Percentiles rank a stretch among this genome's conserved stretches.
These are phyloP conservation scores for Backusella parvicylindrica DNA, from an alignment of 192 early-diverging fungal genomes.

Conservation along the genomic window DNA sequence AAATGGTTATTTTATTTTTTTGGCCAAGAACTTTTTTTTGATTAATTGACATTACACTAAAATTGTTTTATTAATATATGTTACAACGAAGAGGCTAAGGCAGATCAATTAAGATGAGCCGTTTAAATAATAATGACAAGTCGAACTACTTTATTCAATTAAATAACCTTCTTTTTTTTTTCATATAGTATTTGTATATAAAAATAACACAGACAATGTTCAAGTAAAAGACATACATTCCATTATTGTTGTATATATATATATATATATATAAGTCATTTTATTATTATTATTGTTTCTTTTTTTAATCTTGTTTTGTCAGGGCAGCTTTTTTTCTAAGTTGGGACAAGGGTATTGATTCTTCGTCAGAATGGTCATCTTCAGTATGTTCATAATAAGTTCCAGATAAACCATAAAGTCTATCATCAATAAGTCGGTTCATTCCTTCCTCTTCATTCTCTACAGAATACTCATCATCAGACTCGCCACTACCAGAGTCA, in stretches of 20 bases:
- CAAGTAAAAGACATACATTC: too few species aligned
- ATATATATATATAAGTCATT: background rate
- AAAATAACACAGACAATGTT: too few species aligned
- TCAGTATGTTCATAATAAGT: background rate
- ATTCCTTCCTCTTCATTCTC: constrained; percentile 19
- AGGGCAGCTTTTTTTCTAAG: background rate
- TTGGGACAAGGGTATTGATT: constrained; percentile 2
- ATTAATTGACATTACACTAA: background rate
- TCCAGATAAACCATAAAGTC: constrained; percentile 7
- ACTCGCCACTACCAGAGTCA: constrained; percentile 28
- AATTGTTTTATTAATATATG: background rate
- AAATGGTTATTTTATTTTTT: background rate
- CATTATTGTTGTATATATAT: too few species aligned
- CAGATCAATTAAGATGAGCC: background rate
- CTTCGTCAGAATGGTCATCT: background rate
- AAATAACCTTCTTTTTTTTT: background rate
- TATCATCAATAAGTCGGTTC: background rate
- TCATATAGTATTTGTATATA: background rate
- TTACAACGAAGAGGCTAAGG: too few species aligned
- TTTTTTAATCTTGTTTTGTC: constrained; percentile 6
- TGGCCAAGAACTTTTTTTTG: background rate
- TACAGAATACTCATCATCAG: constrained; percentile 17
- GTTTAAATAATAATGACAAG: background rate
- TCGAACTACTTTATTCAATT: too few species aligned
- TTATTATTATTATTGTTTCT: background rate